These are phyloP conservation scores for Schwanniomyces sp. DNA, from an alignment of 805 yeast genomes.

Conservation along the genomic window DNA sequence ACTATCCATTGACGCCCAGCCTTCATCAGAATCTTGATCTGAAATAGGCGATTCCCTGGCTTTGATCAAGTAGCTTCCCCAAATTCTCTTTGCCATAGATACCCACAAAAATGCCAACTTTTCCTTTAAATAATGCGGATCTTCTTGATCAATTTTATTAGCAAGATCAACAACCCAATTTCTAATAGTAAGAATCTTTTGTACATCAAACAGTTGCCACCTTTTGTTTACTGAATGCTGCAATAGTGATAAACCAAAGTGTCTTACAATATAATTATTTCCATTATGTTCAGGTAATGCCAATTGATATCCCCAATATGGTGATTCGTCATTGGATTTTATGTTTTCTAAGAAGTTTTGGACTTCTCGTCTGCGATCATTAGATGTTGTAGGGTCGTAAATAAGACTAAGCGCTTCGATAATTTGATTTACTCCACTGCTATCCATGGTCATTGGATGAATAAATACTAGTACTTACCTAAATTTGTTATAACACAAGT, in stretches of 20 bases:
- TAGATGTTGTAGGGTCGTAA: slow-evolving; percentile 64
- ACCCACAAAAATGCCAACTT: slow-evolving; percentile 92
- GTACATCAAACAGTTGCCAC: slow-evolving; percentile 54
- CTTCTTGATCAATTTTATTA: slow-evolving; percentile 53
- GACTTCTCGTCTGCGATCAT: slow-evolving; percentile 54
- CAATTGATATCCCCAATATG: slow-evolving; percentile 88
- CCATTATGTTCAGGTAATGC: slow-evolving; percentile 61
- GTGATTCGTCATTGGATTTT: slow-evolving; percentile 78
- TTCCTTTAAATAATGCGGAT: slow-evolving; percentile 89
- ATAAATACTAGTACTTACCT: neutral
- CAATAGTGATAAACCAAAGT: slow-evolving; percentile 82
- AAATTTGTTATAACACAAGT: neutral
- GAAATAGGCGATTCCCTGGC: slow-evolving; percentile 22
- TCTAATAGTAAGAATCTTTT: slow-evolving; percentile 66
- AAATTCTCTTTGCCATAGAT: slow-evolving; percentile 80
- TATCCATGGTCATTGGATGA: slow-evolving; percentile 50
- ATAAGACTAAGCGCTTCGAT: slow-evolving; percentile 74
- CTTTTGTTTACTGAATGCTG: slow-evolving; percentile 65
- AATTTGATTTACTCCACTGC: slow-evolving; percentile 69
- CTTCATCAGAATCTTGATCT: slow-evolving; percentile 54
- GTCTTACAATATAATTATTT: slow-evolving; percentile 72
- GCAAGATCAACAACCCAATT: slow-evolving; percentile 85
- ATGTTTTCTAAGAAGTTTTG: slow-evolving; percentile 71
- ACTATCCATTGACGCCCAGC: slow-evolving; percentile 89
- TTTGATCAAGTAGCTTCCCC: slow-evolving; percentile 74